phyloP scores from a whole-genome alignment of 306 rosid species.

The Ochetophila trinervis region DNA sequence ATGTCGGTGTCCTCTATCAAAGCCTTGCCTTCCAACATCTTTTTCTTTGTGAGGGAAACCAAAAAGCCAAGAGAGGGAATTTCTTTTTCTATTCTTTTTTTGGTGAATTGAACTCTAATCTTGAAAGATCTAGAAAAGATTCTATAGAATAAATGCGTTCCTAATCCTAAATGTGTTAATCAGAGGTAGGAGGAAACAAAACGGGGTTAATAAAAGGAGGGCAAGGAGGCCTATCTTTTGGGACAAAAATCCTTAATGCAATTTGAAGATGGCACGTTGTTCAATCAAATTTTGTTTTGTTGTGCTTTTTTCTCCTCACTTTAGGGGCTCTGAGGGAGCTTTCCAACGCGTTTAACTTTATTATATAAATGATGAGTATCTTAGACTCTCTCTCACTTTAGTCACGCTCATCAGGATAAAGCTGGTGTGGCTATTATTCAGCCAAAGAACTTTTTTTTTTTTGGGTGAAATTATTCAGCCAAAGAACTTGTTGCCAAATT shows the following conservation, averaged over 20 bases:
- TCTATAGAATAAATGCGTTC: neutral
- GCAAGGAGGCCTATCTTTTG: too few relatives aligned
- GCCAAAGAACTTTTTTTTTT: neutral
- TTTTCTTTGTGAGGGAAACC: neutral
- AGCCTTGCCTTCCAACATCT: conserved; percentile 96
- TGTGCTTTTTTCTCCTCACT: conserved; percentile 25
- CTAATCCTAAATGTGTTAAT: neutral
- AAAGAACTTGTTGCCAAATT: neutral
- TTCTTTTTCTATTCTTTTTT: too few relatives aligned
- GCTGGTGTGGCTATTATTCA: conserved; percentile 4
- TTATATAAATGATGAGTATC: neutral
- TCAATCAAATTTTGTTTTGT: conserved; percentile 24
- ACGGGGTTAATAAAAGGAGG: neutral
- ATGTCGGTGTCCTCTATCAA: conserved; percentile 78
- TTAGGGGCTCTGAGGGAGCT: conserved; percentile 11
- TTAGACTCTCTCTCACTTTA: neutral
- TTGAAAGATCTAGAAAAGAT: conserved; percentile 19
- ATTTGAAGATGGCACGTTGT: conserved; percentile 32
- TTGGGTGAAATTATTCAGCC: conserved; percentile 3
- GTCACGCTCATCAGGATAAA: conserved; percentile 11
- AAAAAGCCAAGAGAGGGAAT: neutral
- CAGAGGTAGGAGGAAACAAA: neutral
- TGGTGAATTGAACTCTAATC: conserved; percentile 12
- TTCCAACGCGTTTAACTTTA: neutral
- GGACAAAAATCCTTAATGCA: neutral